Evolutionary conservation across 2,329 filamentous ascomycete genomes (phyloP).

Genomic region (Fusarium euwallaceae): DNA sequence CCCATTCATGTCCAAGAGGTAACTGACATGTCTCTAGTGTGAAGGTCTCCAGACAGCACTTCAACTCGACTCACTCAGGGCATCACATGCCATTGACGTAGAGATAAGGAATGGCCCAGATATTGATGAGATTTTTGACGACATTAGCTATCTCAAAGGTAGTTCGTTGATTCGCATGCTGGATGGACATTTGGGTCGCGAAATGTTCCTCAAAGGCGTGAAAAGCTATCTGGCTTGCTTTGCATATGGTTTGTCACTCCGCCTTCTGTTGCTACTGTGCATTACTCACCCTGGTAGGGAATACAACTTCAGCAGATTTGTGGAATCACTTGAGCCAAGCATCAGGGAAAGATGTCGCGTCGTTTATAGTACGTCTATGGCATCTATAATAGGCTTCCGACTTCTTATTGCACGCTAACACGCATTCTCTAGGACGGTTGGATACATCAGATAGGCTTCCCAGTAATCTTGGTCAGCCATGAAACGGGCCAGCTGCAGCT

Average conservation of each 20-base stretch:
- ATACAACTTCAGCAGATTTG: neutral
- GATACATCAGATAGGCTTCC: neutral
- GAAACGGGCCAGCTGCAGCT: neutral
- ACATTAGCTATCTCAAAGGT: slow-evolving; percentile 79
- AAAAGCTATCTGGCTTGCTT: neutral
- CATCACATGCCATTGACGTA: slow-evolving; percentile 95
- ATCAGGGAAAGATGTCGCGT: neutral
- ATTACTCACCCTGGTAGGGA: neutral
- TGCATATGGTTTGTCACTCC: neutral
- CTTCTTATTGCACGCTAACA: neutral
- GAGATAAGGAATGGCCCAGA: slow-evolving; percentile 92
- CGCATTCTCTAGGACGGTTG: neutral
- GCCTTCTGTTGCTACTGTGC: neutral
- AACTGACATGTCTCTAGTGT: slow-evolving; percentile 52
- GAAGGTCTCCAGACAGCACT: slow-evolving; percentile 94
- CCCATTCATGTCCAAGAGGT: neutral
- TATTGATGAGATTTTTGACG: slow-evolving; percentile 96
- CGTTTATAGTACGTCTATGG: neutral
- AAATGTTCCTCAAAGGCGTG: neutral
- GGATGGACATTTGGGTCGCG: neutral
- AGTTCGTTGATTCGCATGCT: neutral
- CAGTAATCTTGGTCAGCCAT: neutral
- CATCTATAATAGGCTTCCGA: neutral
- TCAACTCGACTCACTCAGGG: slow-evolving; percentile 86
- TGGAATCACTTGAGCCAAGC: neutral